Base-by-base conservation (phyloP, 345 rosid species). In the Syzygium grande region DNA sequence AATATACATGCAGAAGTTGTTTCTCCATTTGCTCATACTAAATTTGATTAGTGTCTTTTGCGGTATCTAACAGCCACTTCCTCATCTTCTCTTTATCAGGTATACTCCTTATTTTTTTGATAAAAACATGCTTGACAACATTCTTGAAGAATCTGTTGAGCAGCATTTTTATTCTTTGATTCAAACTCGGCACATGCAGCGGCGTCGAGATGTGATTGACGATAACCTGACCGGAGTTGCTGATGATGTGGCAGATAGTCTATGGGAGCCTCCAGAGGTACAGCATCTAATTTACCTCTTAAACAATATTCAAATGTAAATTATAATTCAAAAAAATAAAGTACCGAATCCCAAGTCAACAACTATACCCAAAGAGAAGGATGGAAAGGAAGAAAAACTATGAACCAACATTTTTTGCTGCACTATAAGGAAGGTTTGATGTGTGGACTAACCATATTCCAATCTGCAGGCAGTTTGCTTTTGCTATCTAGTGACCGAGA, bases 31-130 rank as follows among this genome's bases (percentile, higher is more conserved):
- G 38, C 79, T 19, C 49, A 25, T 38, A 38, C 83, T 73, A 73
- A 34, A 13, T 73, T 73, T 73, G 83, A 73, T 73, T 38, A 73
- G 49, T 38, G 49, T 73, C 83, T 73, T 73, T 73, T 73, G 83
- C 27, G 43, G 14, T 73, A 73, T 73, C 83, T 73, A 5, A 73
- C 83, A 38, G 83, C 49, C 49, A 22, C 51, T 34, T 73, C 25
- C 77, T 89, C 63, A 4, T 51, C 11, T 87, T 89, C 86, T 52
- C 87, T 89, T 73, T 84, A 43, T 88, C 93, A 96, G 99, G 99
- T 95, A 96, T 90, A 96, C 99, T 59, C 99, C 99, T 19, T 98
- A 96, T 91, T 98, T 98, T 93, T 98, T 98, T 63, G 96, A 98
- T 92, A 96, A 98, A 91, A 92, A 88, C 92, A 96, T 95, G 91